phyloP scores from a whole-genome alignment of 1,284 basidiomycete species.

The Abortiporus biennis region DNA sequence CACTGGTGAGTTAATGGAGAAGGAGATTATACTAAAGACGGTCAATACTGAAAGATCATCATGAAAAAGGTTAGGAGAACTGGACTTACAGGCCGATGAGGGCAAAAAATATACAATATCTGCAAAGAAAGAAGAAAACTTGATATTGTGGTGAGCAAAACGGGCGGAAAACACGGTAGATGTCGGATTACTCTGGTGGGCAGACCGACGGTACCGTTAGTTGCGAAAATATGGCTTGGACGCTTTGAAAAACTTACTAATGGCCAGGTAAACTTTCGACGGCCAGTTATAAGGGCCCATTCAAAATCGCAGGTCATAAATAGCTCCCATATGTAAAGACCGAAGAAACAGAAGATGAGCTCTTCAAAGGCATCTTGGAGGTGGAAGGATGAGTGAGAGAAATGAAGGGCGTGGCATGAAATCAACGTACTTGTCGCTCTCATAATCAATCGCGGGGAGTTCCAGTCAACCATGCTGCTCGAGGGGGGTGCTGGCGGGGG shows the following conservation, averaged over 20 bases:
- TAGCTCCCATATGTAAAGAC: slow-evolving; percentile 64
- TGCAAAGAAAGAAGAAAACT: slow-evolving; percentile 66
- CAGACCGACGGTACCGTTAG: too few species aligned
- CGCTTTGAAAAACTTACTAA: slow-evolving; percentile 42
- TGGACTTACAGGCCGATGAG: slow-evolving; percentile 51
- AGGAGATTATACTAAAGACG: too few species aligned
- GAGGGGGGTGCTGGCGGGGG: slow-evolving; percentile 1
- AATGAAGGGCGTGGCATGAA: not conserved
- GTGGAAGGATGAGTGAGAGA: slow-evolving; percentile 6
- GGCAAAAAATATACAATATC: slow-evolving; percentile 61
- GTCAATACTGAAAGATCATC: too few species aligned
- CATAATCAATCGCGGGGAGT: too few species aligned
- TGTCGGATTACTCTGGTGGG: slow-evolving; percentile 21
- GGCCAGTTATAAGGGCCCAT: slow-evolving; percentile 50
- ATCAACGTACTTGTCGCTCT: too few species aligned
- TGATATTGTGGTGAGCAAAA: too few species aligned
- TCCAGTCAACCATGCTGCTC: slow-evolving; percentile 51
- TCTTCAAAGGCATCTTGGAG: slow-evolving; percentile 48
- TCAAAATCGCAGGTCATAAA: slow-evolving; percentile 58
- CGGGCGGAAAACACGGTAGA: too few species aligned
- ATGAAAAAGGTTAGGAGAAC: too few species aligned
- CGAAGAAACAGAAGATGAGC: slow-evolving; percentile 53
- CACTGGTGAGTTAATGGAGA: too few species aligned
- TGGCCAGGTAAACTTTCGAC: slow-evolving; percentile 57
- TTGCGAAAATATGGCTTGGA: slow-evolving; percentile 9